Evolutionary conservation across 2,329 filamentous ascomycete species (phyloP).

Genomic region (Aspergillus candidus): DNA sequence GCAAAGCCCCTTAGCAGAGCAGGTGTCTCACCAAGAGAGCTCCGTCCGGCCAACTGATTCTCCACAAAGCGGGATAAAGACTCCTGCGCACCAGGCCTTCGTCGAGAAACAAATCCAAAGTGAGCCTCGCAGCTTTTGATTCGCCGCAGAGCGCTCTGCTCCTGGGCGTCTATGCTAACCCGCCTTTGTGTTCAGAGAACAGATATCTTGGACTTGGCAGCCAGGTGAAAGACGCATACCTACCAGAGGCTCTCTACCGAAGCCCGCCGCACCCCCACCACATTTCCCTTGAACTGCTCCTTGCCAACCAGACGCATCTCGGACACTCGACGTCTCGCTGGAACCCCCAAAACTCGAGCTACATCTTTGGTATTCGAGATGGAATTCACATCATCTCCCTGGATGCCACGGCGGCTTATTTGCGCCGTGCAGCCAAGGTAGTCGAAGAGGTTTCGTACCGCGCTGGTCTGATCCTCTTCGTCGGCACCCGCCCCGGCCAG

Average conservation of each 20-base stretch:
- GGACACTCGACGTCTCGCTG: conserved; percentile 86
- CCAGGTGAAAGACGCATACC: conserved; percentile 20
- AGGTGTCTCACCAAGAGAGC: conserved; percentile 8
- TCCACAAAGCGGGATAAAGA: conserved; percentile 3
- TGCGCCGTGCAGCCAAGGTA: conserved; percentile 87
- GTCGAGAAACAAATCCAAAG: conserved; percentile 15
- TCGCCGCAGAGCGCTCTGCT: not conserved
- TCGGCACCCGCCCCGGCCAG: conserved; percentile 78
- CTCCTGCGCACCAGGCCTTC: conserved; percentile 11
- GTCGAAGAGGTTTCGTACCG: conserved; percentile 78
- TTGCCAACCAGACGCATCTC: conserved; percentile 81
- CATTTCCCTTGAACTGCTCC: conserved; percentile 81
- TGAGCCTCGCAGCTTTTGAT: conserved; percentile 13
- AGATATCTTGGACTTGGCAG: conserved; percentile 31
- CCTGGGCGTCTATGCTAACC: not conserved
- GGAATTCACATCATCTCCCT: conserved; percentile 91
- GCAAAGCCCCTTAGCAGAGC: conserved; percentile 13
- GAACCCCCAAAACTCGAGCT: conserved; percentile 90
- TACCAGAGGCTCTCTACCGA: conserved; percentile 42
- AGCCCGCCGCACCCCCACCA: conserved; percentile 72
- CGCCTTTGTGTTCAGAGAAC: conserved; percentile 16
- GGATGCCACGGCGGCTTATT: conserved; percentile 78
- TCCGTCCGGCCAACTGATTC: conserved; percentile 5
- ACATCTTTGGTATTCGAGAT: conserved; percentile 85
- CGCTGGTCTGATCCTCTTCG: conserved; percentile 83